Evolutionary conservation across 2,329 filamentous ascomycete species (phyloP).

Genomic region (Bipolaris cookei): DNA sequence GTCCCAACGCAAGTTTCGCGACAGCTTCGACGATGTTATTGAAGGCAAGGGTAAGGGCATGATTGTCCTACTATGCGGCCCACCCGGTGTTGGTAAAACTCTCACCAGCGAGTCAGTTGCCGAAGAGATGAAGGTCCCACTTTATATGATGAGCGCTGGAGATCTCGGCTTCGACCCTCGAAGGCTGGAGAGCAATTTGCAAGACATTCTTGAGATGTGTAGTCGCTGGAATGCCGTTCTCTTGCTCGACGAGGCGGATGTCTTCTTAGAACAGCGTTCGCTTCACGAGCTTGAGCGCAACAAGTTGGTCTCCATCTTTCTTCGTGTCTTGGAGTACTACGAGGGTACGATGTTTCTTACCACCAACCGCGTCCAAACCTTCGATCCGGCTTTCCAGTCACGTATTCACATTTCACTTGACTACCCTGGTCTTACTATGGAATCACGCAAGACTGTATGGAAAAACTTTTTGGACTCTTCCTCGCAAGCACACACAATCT

Average conservation of each 20-base stretch:
- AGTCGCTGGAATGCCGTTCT: constrained; percentile 65
- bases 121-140: constrained; percentile 28
- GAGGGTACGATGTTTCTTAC: constrained; percentile 46
- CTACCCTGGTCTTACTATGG: constrained; percentile 35
- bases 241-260: constrained; percentile 76
- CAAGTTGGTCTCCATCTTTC: constrained; percentile 49
- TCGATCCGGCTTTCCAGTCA: constrained; percentile 42
- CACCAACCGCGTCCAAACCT: constrained; percentile 43
- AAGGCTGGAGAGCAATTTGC: constrained; percentile 72
- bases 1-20: constrained; percentile 63
- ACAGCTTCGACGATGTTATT: constrained; percentile 54
- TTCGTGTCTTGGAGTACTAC: constrained; percentile 45
- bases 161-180: constrained; percentile 67
- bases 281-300: constrained; percentile 45
- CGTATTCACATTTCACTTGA: constrained; percentile 42
- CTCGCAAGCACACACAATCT: constrained; percentile 24
- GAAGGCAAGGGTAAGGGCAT: constrained; percentile 50
- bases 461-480: constrained; percentile 45
- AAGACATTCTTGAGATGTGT: constrained; percentile 82
- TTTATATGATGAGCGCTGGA: constrained; percentile 78
- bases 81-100: constrained; percentile 37
- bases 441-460: constrained; percentile 48
- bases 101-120: constrained; percentile 32
- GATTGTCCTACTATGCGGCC: constrained; percentile 36
- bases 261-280: constrained; percentile 58